Percentiles rank a stretch among this genome's conserved stretches.
phyloP scores from a whole-genome alignment of 495 filamentous ascomycete genomes.

The Xylaria telfairii region DNA sequence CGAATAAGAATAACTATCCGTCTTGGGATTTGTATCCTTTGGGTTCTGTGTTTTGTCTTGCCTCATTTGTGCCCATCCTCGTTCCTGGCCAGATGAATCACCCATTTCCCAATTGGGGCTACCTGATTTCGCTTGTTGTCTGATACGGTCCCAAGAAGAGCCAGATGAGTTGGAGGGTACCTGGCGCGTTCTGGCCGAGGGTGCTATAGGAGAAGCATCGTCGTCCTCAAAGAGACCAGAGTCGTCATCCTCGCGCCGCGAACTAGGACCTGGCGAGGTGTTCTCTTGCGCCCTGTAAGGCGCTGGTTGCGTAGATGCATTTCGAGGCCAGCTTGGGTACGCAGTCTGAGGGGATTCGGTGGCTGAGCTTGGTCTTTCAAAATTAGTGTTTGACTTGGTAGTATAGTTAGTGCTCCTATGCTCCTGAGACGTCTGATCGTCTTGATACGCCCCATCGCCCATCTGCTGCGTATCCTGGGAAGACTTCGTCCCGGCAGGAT shows the following conservation, averaged over 20 bases:
- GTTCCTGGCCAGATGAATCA: slow-evolving; percentile 39
- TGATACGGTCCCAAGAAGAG: slow-evolving; percentile 50
- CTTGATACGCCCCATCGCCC: neutral
- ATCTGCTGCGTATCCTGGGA: neutral
- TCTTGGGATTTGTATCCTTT: slow-evolving; percentile 23
- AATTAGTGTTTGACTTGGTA: neutral
- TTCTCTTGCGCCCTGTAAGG: neutral
- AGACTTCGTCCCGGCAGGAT: neutral
- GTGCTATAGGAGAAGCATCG: slow-evolving; percentile 49
- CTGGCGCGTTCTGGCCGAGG: slow-evolving; percentile 29
- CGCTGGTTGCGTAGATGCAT: slow-evolving; percentile 1
- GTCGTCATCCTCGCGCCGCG: slow-evolving; percentile 35
- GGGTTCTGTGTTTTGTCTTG: slow-evolving; percentile 33
- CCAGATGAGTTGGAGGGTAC: slow-evolving; percentile 20
- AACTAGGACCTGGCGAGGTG: neutral
- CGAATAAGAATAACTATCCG: slow-evolving; percentile 44
- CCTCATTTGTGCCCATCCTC: slow-evolving; percentile 33
- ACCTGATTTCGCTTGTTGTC: slow-evolving; percentile 38
- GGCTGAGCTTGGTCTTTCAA: neutral
- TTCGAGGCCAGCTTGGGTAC: slow-evolving; percentile 22
- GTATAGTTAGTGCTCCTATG: slow-evolving; percentile 7
- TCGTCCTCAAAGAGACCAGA: slow-evolving; percentile 42
- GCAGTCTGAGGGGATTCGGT: slow-evolving; percentile 14
- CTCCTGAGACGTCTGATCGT: slow-evolving; percentile 7
- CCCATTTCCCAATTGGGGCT: slow-evolving; percentile 31